phyloP scores from a whole-genome alignment of 1,284 basidiomycete species.

The Pseudozyma pruni region DNA sequence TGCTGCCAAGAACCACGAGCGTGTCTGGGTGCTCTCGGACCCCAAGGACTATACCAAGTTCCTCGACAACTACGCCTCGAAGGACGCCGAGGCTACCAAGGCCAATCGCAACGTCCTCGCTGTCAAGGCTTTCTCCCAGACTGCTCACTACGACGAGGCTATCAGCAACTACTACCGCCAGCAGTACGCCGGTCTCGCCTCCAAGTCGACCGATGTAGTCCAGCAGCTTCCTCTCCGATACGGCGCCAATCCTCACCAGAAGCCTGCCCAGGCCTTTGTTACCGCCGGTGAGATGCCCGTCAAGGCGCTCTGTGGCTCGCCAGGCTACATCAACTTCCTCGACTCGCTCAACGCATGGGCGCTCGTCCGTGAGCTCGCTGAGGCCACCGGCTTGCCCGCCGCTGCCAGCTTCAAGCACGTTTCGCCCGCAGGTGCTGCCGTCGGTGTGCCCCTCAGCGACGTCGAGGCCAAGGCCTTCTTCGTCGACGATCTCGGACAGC shows the following conservation, averaged over 20 bases:
- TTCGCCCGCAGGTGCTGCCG: constrained; percentile 92
- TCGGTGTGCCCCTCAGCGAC: constrained; percentile 76
- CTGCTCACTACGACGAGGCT: constrained; percentile 91
- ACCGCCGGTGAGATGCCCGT: constrained; percentile 89
- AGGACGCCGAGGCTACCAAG: constrained; percentile 71
- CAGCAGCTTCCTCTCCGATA: constrained; percentile 85
- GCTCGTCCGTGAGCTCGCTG: constrained; percentile 91
- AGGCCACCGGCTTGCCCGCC: constrained; percentile 82
- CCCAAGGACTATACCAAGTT: constrained; percentile 91
- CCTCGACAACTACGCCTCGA: constrained; percentile 74
- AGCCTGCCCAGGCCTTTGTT: constrained; percentile 96
- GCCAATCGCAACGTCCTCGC: constrained; percentile 85
- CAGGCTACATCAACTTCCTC: constrained; percentile 99
- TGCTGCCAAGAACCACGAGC: constrained; percentile 95
- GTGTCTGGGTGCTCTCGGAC: constrained; percentile 80
- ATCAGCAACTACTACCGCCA: constrained; percentile 97
- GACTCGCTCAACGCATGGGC: constrained; percentile 98
- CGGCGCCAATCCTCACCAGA: constrained; percentile 98
- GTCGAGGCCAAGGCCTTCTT: constrained; percentile 94
- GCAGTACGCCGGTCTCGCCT: constrained; percentile 82
- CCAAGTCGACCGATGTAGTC: constrained; percentile 66
- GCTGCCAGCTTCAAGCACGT: constrained; percentile 99
- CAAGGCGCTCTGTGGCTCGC: constrained; percentile 92
- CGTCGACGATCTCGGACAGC: constrained; percentile 89
- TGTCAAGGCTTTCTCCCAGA: constrained; percentile 97